Conservation (phyloP, 208 protist genomes). For the Trypanosoma scelopori region DNA sequence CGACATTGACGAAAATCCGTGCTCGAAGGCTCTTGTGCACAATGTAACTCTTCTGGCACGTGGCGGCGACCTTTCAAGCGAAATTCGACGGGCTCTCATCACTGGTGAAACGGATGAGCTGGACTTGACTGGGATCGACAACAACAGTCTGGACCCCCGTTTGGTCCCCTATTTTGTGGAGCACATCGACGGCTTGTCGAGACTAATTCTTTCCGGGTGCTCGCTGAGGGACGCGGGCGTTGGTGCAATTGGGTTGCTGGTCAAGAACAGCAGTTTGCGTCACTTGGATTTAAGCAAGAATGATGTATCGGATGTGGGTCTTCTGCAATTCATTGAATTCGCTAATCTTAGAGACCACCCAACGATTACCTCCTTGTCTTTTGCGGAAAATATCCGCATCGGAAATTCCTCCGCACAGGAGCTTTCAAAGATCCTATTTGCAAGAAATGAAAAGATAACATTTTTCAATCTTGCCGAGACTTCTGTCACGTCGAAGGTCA, state of each 20-base stretch:
- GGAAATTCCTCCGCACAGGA: conserved; percentile 48
- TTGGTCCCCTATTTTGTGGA: conserved; percentile 57
- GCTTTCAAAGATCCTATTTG: conserved; percentile 50
- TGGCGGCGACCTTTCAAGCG: conserved; percentile 26
- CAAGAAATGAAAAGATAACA: conserved; percentile 59
- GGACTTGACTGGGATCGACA: conserved; percentile 43
- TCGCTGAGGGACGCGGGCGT: conserved; percentile 43
- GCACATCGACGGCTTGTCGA: conserved; percentile 37
- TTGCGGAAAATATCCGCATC: conserved; percentile 57
- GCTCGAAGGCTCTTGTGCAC: conserved; percentile 34
- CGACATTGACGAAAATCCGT: conserved; percentile 56
- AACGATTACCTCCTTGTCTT: conserved; percentile 47
- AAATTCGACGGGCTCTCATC: conserved; percentile 49
- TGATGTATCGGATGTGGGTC: conserved; percentile 44
- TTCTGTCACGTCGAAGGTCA: conserved; percentile 45
- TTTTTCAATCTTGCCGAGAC: conserved; percentile 56
- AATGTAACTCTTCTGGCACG: conserved; percentile 60
- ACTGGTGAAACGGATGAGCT: conserved; percentile 38
- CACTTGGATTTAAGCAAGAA: conserved; percentile 47
- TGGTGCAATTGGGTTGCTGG: conserved; percentile 38
- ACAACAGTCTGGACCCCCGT: conserved; percentile 58
- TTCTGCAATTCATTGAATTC: conserved; percentile 52
- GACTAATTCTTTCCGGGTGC: conserved; percentile 58
- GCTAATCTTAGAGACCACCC: conserved; percentile 47
- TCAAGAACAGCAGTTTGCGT: conserved; percentile 51